Base-by-base conservation (phyloP, 805 yeast species). In the Pichia occidentalis region DNA sequence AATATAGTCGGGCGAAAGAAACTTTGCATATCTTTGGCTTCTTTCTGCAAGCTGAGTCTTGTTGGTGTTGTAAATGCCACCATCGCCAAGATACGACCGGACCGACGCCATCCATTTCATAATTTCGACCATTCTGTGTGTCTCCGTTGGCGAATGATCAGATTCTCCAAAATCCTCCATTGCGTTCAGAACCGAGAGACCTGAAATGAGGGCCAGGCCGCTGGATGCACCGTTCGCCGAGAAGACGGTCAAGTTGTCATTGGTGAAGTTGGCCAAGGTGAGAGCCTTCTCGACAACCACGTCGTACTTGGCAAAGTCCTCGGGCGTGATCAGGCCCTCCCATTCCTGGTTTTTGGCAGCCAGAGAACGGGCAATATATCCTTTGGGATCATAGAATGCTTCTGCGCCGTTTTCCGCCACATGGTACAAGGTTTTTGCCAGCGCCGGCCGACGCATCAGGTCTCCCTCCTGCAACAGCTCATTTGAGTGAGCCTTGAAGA, bases 71-170 rank as follows among this genome's bases (percentile, higher is more conserved):
- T 50, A 53, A 7, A 54, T 44, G 1, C 59, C 57, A 13, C 64
- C 49, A 51, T 86, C 96, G 0, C 97, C 97, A 19, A 90, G 67
- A 48, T 85, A 73, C n/a, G 88, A 76, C 45, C 97, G 69, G 0
- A 81, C 90, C 10, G 90, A 71, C 0, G 88, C 85, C 73, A 86
- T 72, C 95, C 96, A 90, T 59, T 90, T 90, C 95, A 90, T 85
- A 3, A 83, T 64, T 60, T 90, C 98, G 9, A 86, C 64, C 7
- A 86, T 54, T 39, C 84, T 67, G 51, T 85, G 97, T 3, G 77
- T 64, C 11, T 73, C 68, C 10, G 71, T 42, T 7, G 68, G 66
- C 19, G 55, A 53, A 51, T 70, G 66, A 45, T 77, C 84, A 8
- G 39, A 37, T 10, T 46, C 47, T 7, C 52, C 53, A 13, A 57